A percentile compares a stretch with the other conserved stretches of the same genome.
These are phyloP conservation scores for Xenoacremonium recifei DNA, from an alignment of 2,329 filamentous ascomycete species.

Conservation along the genomic window DNA sequence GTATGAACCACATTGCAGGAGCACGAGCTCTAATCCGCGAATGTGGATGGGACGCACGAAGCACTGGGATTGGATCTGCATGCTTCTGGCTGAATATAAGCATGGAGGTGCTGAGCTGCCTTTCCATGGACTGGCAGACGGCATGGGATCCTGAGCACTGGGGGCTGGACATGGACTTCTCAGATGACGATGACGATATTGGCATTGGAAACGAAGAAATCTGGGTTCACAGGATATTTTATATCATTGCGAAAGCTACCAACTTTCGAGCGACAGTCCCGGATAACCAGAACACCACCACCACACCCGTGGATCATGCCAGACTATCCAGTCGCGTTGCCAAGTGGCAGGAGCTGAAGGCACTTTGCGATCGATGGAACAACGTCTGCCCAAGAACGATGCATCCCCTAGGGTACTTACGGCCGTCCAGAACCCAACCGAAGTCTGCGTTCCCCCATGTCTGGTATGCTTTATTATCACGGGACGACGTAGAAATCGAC, in stretches of 20 bases:
- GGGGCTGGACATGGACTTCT: constrained; percentile 74
- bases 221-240: constrained; percentile 88
- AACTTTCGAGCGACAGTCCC: constrained; percentile 77
- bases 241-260: constrained; percentile 81
- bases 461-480: constrained; percentile 55
- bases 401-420: constrained; percentile 78
- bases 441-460: constrained; percentile 83
- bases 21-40: constrained; percentile 84
- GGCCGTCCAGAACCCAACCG: constrained; percentile 62
- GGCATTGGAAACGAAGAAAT: constrained; percentile 65
- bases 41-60: constrained; percentile 81
- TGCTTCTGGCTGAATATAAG: constrained; percentile 95
- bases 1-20: constrained; percentile 88
- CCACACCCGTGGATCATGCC: constrained; percentile 63
- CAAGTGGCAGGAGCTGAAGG: constrained; percentile 79
- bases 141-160: constrained; percentile 90
- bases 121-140: constrained; percentile 83
- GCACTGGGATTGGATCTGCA: constrained; percentile 75
- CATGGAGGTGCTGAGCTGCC: constrained; percentile 84
- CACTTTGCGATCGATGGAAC: constrained; percentile 83
- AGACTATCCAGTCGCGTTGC: constrained; percentile 62
- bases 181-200: constrained; percentile 46
- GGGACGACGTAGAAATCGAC: not conserved
- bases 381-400: constrained; percentile 77
- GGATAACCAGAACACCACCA: constrained; percentile 56